phyloP scores from a whole-genome alignment of 2,329 filamentous ascomycete genomes.

The Trichoderma breve region DNA sequence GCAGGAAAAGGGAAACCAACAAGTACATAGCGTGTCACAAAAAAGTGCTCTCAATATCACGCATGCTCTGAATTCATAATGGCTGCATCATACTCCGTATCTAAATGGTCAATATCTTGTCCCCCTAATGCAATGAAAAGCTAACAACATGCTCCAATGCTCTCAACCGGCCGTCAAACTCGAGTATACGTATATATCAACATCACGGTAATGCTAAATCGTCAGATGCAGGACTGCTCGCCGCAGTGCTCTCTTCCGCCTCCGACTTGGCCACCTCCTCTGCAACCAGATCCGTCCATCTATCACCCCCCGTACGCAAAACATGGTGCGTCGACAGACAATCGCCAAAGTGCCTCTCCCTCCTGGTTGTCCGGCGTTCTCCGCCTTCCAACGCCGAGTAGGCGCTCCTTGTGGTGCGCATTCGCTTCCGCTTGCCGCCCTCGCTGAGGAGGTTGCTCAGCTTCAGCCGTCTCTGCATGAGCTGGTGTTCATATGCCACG shows the following conservation, averaged over 20 bases:
- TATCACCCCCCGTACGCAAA: slow-evolving; percentile 58
- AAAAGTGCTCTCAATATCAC: neutral
- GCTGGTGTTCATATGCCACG: slow-evolving; percentile 68
- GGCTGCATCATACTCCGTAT: neutral
- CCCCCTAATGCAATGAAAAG: neutral
- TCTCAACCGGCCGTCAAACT: neutral
- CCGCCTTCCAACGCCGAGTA: slow-evolving; percentile 76
- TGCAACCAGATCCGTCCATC: slow-evolving; percentile 36
- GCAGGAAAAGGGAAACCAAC: neutral
- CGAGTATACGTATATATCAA: neutral
- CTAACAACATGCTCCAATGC: neutral
- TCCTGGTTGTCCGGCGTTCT: slow-evolving; percentile 61
- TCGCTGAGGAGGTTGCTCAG: slow-evolving; percentile 63
- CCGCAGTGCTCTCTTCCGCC: slow-evolving; percentile 10
- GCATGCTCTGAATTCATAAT: neutral
- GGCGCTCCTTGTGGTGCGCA: slow-evolving; percentile 70
- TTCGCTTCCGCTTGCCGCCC: slow-evolving; percentile 50
- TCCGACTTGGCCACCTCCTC: slow-evolving; percentile 24
- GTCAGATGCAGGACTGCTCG: slow-evolving; percentile 16
- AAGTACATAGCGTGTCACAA: neutral
- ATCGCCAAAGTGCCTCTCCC: slow-evolving; percentile 69
- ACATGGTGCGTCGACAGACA: slow-evolving; percentile 60
- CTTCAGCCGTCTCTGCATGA: slow-evolving; percentile 65
- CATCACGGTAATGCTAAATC: slow-evolving; percentile 10
- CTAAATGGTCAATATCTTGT: neutral